These are phyloP conservation scores for Lactarius sp. DNA, from an alignment of 768 basidiomycete genomes.

Conservation along the genomic window DNA sequence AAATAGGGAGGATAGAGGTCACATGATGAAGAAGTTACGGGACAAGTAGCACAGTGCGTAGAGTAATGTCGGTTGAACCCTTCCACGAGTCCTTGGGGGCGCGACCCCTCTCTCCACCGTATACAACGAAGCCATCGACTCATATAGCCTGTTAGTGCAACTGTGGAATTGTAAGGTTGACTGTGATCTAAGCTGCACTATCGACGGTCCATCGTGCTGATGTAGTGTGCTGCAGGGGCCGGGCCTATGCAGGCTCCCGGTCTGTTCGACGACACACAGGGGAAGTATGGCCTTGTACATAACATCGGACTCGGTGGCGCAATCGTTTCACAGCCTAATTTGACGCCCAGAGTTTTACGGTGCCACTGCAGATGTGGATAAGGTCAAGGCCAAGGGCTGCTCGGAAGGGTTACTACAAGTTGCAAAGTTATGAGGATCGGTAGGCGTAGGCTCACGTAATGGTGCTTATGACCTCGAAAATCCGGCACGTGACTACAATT, in stretches of 20 bases:
- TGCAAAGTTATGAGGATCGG: conserved; percentile 37
- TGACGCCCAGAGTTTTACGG: conserved; percentile 74
- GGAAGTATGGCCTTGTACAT: conserved; percentile 77
- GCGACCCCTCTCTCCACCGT: too few species aligned
- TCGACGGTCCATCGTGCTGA: neutral
- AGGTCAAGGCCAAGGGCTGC: conserved; percentile 65
- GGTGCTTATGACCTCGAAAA: too few species aligned
- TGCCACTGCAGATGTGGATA: conserved; percentile 64
- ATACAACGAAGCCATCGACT: neutral
- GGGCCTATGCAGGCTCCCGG: conserved; percentile 80
- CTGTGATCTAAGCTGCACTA: neutral
- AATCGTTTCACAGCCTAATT: conserved; percentile 61
- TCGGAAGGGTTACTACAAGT: conserved; percentile 36
- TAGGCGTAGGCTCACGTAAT: too few species aligned
- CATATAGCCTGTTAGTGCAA: conserved; percentile 50
- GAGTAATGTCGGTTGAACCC: too few species aligned
- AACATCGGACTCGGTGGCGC: conserved; percentile 83
- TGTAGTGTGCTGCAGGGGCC: conserved; percentile 47
- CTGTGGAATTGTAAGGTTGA: conserved; percentile 52
- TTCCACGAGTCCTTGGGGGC: too few species aligned
- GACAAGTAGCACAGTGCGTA: too few species aligned
- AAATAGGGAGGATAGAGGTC: too few species aligned
- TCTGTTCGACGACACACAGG: conserved; percentile 43
- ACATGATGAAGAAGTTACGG: too few species aligned
- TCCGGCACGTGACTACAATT: too few species aligned